Evolutionary conservation across 768 basidiomycete species (phyloP).

Genomic region (Hirschioporus abietinus): DNA sequence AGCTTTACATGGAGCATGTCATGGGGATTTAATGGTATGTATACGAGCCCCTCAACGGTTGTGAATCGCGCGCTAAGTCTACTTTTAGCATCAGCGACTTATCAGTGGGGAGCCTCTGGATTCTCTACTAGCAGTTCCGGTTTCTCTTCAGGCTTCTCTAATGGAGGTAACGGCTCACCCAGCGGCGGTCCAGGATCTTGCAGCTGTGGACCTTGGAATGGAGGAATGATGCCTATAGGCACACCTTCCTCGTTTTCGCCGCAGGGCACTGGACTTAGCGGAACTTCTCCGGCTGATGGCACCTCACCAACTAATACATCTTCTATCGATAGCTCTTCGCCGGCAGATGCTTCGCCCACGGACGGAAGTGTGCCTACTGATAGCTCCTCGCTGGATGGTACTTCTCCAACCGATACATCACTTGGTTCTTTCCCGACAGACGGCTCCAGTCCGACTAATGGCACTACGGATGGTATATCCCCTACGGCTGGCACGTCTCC

Average conservation of each 20-base stretch:
- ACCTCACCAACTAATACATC: not conserved
- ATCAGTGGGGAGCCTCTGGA: not conserved
- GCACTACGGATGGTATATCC: not conserved
- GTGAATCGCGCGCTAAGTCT: not conserved
- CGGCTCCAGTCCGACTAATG: not conserved
- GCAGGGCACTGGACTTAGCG: not conserved
- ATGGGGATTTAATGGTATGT: not conserved
- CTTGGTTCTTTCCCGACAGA: not conserved
- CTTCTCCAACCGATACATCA: not conserved
- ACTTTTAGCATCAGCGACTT: not conserved
- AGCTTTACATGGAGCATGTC: not conserved
- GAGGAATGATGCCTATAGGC: not conserved
- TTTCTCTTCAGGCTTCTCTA: not conserved
- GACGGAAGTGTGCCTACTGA: not conserved
- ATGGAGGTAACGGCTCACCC: not conserved
- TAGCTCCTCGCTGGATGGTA: not conserved
- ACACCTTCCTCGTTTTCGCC: not conserved
- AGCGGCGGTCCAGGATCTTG: not conserved
- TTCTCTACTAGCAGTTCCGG: not conserved
- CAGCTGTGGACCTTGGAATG: not conserved
- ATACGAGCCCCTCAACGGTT: not conserved
- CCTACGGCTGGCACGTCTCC: slow-evolving; percentile 35
- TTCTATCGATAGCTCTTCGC: not conserved
- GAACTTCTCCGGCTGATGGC: not conserved
- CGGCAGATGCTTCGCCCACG: not conserved